Evolutionary conservation across 1,284 basidiomycete species (phyloP).

Genomic region (Papiliotrema flavescens): DNA sequence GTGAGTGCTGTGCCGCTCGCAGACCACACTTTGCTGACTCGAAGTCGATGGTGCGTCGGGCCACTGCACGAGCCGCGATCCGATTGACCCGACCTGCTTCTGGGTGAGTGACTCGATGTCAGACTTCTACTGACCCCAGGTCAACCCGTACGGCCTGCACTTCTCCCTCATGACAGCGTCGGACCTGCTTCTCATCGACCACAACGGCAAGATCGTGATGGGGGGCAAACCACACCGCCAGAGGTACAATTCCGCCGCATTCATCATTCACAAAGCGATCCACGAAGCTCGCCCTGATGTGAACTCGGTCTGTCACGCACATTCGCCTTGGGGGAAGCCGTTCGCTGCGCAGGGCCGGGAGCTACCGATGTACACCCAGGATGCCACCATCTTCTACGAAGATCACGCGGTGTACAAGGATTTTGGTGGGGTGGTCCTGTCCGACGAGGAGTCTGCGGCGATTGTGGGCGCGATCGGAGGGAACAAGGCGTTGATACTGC

Average conservation of each 20-base stretch:
- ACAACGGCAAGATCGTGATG: slow-evolving; percentile 52
- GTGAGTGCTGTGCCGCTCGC: not conserved
- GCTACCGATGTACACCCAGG: slow-evolving; percentile 52
- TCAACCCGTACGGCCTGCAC: slow-evolving; percentile 25
- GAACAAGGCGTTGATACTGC: slow-evolving; percentile 48
- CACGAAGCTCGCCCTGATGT: slow-evolving; percentile 62
- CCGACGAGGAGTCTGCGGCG: slow-evolving; percentile 57
- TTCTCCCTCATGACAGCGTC: slow-evolving; percentile 54
- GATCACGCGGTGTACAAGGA: slow-evolving; percentile 35
- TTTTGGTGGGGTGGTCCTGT: slow-evolving; percentile 62
- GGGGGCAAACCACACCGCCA: slow-evolving; percentile 50
- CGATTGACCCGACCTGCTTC: slow-evolving; percentile 55
- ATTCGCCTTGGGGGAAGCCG: slow-evolving; percentile 61
- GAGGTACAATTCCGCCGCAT: slow-evolving; percentile 54
- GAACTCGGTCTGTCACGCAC: slow-evolving; percentile 63
- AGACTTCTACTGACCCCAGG: slow-evolving; percentile 8
- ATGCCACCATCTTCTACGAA: slow-evolving; percentile 26
- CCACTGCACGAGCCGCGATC: slow-evolving; percentile 61
- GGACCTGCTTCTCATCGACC: slow-evolving; percentile 53
- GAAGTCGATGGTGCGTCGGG: slow-evolving; percentile 56
- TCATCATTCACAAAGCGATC: slow-evolving; percentile 58
- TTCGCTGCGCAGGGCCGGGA: slow-evolving; percentile 58
- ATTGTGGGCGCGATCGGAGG: slow-evolving; percentile 57
- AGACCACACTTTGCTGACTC: not conserved
- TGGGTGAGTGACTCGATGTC: slow-evolving; percentile 53